Conservation (phyloP, 2,329 filamentous ascomycete species). For the Neofusicoccum kwambonambiense region DNA sequence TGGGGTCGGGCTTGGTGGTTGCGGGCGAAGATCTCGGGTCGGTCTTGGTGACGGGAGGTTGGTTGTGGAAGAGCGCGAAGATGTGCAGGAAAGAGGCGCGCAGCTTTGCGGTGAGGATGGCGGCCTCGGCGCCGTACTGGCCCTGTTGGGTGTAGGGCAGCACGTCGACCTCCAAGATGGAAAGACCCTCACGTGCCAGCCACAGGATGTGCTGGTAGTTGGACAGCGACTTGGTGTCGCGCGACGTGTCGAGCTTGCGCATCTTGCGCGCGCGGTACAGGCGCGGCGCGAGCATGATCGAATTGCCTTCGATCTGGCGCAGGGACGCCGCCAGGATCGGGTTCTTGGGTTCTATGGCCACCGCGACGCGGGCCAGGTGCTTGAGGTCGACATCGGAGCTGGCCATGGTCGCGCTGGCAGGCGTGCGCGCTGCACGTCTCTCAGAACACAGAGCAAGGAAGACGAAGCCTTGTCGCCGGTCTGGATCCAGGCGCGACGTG, state of each 20-base stretch:
- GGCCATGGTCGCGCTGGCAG: conserved; percentile 64
- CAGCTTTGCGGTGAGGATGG: conserved; percentile 87
- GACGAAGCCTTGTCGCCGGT: too few relatives aligned
- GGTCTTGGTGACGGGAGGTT: conserved; percentile 61
- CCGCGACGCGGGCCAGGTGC: conserved; percentile 86
- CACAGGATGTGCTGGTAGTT: conserved; percentile 91
- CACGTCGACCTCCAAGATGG: conserved; percentile 82
- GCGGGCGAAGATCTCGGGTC: conserved; percentile 40
- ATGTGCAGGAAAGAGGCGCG: conserved; percentile 95
- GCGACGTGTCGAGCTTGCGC: conserved; percentile 75
- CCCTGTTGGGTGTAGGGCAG: conserved; percentile 71
- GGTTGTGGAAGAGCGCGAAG: conserved; percentile 93
- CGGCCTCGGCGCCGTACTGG: conserved; percentile 72
- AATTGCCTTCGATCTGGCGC: conserved; percentile 88
- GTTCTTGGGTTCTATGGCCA: conserved; percentile 73
- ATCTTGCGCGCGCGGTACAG: conserved; percentile 80
- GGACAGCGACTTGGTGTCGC: conserved; percentile 75
- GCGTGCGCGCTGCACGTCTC: neutral
- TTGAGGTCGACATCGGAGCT: conserved; percentile 97
- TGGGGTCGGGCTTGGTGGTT: neutral
- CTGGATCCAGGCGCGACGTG: neutral
- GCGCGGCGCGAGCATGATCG: conserved; percentile 80
- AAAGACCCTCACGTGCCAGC: conserved; percentile 87
- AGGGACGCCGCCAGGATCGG: conserved; percentile 77
- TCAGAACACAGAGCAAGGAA: neutral